A percentile compares a stretch with the other conserved stretches of the same genome.
Evolutionary conservation across 495 filamentous ascomycete genomes (phyloP).

Genomic region (Rusavskia elegans): DNA sequence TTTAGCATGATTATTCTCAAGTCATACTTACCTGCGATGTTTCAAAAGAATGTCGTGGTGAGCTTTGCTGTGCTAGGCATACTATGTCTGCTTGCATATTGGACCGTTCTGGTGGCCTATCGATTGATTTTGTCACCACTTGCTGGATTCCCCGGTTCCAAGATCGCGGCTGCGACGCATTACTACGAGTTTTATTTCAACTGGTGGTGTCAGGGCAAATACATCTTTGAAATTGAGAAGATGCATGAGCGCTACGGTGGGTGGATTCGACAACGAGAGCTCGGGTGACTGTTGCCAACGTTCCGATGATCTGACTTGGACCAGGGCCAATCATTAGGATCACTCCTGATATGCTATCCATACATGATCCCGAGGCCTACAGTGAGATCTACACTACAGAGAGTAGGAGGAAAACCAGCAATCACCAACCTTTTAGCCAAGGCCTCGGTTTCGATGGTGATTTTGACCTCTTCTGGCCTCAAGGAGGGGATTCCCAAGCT

Average conservation of each 20-base stretch:
- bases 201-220: conserved; percentile 20
- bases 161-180: conserved; percentile 29
- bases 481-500: not conserved
- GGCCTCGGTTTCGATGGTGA: not conserved
- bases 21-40: too few species aligned
- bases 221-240: conserved; percentile 23
- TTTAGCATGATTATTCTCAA: too few species aligned
- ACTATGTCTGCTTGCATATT: too few species aligned
- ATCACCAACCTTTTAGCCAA: not conserved
- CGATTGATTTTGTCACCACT: too few species aligned
- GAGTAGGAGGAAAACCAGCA: not conserved
- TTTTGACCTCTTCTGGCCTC: not conserved
- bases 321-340: conserved; percentile 4
- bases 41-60: too few species aligned
- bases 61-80: too few species aligned
- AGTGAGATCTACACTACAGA: not conserved
- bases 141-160: conserved; percentile 24
- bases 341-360: conserved; percentile 2
- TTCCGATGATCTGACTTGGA: not conserved
- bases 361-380: conserved; percentile 4
- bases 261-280: not conserved
- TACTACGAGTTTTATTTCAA: conserved; percentile 36
- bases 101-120: too few species aligned
- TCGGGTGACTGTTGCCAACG: not conserved
- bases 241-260: conserved; percentile 33